phyloP scores from a whole-genome alignment of 108 stramenopile species.

The Cyclotella cryptica region DNA sequence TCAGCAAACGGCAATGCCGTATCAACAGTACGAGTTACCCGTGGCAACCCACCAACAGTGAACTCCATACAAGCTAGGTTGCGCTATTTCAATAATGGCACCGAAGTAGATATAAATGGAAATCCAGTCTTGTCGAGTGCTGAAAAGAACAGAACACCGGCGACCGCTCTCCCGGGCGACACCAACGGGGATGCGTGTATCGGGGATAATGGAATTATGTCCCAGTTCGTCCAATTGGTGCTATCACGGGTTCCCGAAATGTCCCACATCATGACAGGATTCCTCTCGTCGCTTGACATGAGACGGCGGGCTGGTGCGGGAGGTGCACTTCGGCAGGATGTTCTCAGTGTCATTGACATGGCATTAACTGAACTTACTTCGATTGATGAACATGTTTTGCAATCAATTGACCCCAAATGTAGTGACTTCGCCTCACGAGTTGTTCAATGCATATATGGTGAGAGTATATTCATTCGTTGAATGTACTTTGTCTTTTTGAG shows the following conservation, averaged over 20 bases:
- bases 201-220: conserved; percentile 11
- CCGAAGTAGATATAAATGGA: conserved; percentile 31
- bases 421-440: conserved; percentile 16
- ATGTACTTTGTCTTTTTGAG: background rate
- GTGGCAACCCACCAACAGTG: background rate
- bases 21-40: too few species aligned
- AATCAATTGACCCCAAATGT: conserved; percentile 9
- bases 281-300: conserved; percentile 14
- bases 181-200: background rate
- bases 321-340: background rate
- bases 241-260: conserved; percentile 37
- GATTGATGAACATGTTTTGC: conserved; percentile 8
- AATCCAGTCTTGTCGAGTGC: conserved; percentile 9
- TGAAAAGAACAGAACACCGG: background rate
- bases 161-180: background rate
- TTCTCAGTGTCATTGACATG: background rate
- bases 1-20: too few species aligned
- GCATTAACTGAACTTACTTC: background rate
- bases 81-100: conserved; percentile 41
- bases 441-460: background rate
- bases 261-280: conserved; percentile 16
- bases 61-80: background rate
- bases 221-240: conserved; percentile 26
- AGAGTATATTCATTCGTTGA: background rate
- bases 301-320: background rate